phyloP scores from a whole-genome alignment of 2,329 filamentous ascomycete species.

The Thelonectria rubi region DNA sequence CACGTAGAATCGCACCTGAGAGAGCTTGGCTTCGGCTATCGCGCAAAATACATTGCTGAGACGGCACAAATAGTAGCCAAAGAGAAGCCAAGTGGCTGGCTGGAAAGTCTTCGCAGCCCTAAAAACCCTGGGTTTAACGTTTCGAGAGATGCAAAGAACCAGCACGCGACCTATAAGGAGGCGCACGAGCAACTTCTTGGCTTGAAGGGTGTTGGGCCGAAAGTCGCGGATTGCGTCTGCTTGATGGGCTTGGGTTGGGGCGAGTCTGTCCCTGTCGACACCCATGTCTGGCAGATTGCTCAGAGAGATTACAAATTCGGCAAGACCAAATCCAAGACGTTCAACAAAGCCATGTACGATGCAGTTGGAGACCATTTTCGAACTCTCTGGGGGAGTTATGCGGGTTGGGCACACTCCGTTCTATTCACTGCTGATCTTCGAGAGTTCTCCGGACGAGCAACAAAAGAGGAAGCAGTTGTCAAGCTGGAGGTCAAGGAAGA shows the following conservation, averaged over 20 bases:
- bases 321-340: constrained; percentile 81
- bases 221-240: constrained; percentile 96
- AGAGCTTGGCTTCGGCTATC: constrained; percentile 90
- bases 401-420: constrained; percentile 97
- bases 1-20: constrained; percentile 84
- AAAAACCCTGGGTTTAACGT: constrained; percentile 68
- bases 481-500: constrained; percentile 39
- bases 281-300: constrained; percentile 98
- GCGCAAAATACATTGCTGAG: constrained; percentile 89
- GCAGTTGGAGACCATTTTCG: constrained; percentile 92
- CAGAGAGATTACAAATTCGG: constrained; percentile 95
- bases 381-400: constrained; percentile 88
- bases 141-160: constrained; percentile 55
- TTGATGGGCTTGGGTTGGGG: constrained; percentile 97
- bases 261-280: constrained; percentile 94
- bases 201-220: constrained; percentile 91
- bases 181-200: constrained; percentile 83
- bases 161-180: constrained; percentile 71
- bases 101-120: constrained; percentile 80
- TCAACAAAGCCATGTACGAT: constrained; percentile 89
- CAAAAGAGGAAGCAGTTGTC: constrained; percentile 29
- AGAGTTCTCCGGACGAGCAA: constrained; percentile 76
- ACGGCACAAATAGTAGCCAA: constrained; percentile 80
- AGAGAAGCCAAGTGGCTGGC: constrained; percentile 76
- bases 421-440: constrained; percentile 93